Evolutionary conservation across 148 eudicot species (phyloP), one percentile per base, ranked within the genome.

Genomic region (Euryodendron excelsum): DNA sequence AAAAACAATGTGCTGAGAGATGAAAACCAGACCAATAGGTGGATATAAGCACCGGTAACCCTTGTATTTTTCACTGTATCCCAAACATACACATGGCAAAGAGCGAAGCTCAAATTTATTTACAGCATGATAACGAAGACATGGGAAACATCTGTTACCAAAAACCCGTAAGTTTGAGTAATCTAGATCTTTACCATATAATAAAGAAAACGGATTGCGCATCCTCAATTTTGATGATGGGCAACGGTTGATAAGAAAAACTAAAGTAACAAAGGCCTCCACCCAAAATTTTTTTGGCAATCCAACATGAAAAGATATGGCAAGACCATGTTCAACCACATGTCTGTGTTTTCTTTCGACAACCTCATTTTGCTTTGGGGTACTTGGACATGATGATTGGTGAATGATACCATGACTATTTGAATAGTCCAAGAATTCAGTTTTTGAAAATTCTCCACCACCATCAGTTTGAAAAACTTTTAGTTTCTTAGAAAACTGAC

Each of bases 301-400:
- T 0, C 30, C 7, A 2, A 27, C 44, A 6, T 59, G 67, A 39
- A 60, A 75, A 12, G 61, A 33, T 23, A 75, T 21, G 1, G 78
- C 27, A 1, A 75, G n/a, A 23, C 78, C 78, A 21, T 37, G 48
- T 5, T 75, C 69, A n/a, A n/a, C n/a, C n/a, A n/a, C n/a, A n/a
- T n/a, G n/a, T 61, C 69, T 12, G 41, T 76, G 79, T 15, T 58
- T 59, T 3, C 69, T 55, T 48, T 76, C 79, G 0, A 44, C 52
- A 1, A 59, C n/a, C 2, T 67, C 50, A 50, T 36, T 74, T 21
- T 74, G 66, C 23, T 56, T 25, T 1, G 71, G 58, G 1, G 79
- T 76, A 10, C 33, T 28, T 0, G 70, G 70, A 45, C 71, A 76
- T 12, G 58, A 76, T 7, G 7, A 3, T 39, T 48, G 71, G 48